These are phyloP conservation scores for Tulasnella sp. DNA, from an alignment of 768 basidiomycete genomes.

Conservation along the genomic window DNA sequence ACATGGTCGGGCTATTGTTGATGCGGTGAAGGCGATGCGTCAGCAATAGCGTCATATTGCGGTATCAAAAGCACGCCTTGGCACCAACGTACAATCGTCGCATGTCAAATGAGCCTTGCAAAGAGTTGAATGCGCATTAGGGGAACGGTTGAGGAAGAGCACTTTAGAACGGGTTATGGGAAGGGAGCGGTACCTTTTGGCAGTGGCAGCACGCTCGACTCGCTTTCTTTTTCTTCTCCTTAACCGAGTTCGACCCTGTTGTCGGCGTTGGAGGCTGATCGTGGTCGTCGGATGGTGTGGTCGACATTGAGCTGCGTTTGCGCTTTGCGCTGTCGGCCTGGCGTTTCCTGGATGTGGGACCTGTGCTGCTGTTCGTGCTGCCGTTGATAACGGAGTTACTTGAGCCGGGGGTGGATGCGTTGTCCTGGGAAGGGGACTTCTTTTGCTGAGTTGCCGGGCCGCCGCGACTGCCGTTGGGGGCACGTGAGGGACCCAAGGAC, in stretches of 20 bases:
- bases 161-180: slow-evolving; percentile 12
- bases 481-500: slow-evolving; percentile 13
- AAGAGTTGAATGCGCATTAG: neutral
- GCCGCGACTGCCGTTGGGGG: slow-evolving; percentile 19
- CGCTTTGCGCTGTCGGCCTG: slow-evolving; percentile 8
- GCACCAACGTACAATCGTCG: slow-evolving; percentile 78
- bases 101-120: slow-evolving; percentile 86
- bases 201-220: slow-evolving; percentile 93
- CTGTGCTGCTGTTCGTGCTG: neutral
- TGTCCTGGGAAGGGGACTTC: slow-evolving; percentile 17
- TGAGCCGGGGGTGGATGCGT: slow-evolving; percentile 2
- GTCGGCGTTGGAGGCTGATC: slow-evolving; percentile 8
- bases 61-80: neutral
- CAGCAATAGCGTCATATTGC: slow-evolving; percentile 23
- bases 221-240: slow-evolving; percentile 86
- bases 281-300: slow-evolving; percentile 21
- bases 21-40: neutral
- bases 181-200: slow-evolving; percentile 60
- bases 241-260: neutral
- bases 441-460: slow-evolving; percentile 16
- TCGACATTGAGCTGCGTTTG: slow-evolving; percentile 22
- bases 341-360: slow-evolving; percentile 15
- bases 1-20: slow-evolving; percentile 81
- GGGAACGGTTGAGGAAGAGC: neutral
- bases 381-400: slow-evolving; percentile 24